Base-by-base conservation (phyloP, 768 basidiomycete species). In the Psilocybe cyanescens region DNA sequence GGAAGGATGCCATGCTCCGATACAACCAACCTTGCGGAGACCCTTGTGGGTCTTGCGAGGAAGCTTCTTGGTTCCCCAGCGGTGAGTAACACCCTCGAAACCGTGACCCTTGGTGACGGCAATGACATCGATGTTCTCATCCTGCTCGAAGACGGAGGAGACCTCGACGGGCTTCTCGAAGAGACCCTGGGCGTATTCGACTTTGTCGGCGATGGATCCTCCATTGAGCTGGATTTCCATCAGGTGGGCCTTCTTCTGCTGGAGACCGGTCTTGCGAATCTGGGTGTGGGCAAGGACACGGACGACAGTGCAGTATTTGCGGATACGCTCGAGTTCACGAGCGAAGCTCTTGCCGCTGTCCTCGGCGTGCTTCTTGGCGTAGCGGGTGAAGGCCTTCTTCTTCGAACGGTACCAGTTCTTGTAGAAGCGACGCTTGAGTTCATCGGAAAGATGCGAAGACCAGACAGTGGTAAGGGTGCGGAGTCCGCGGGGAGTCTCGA, bases 141-240 rank as follows among this genome's bases (percentile, higher is more conserved):
- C 92, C 84, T 96, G 90, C 82, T 98, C 97, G 76, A 99, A 99
- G 67, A 99, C 82, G 37, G 84, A 82, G 63, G 77, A 74, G 69
- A 99, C 85, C 74, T 95, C 91, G 70, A 99, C 82, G 54, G 93
- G 88, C 85, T 99, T 99, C 83, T 99, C 97, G 73, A 99, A 99
- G 75, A 99, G 83, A 47, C 87, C 89, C 65, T 94, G 88, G 65
- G 95, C 93, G 71, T 88, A 99, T 73, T 94, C 92, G 76, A 99
- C 95, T 86, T 99, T 99, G 86, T 99, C 96, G 31, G 95, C 86
- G 66, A 98, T 75, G 39, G 89, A 89, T 60, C 97, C 97, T 77
- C 97, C 97, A 81, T 99, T 99, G 72, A 99, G 88, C 80, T 99
- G 97, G 78, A 99, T 97, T 84, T 99, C 97, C 96, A 99, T 98